These are phyloP conservation scores for Scedosporium boydii DNA, from an alignment of 2,329 filamentous ascomycete species.

Conservation along the genomic window DNA sequence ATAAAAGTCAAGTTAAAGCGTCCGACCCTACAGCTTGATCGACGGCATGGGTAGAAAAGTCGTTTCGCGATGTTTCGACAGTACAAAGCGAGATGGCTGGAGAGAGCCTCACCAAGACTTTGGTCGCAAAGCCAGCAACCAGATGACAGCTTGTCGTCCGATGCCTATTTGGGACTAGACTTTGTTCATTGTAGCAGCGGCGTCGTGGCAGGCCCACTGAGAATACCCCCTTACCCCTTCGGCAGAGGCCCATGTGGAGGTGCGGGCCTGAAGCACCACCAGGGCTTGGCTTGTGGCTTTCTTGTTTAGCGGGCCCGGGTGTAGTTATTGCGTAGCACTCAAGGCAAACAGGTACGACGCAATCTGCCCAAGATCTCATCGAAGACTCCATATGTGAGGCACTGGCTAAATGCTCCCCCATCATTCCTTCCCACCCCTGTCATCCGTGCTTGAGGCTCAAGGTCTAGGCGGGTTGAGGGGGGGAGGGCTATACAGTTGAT, in stretches of 20 bases:
- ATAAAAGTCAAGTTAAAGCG: background rate
- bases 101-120: background rate
- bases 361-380: background rate
- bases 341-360: background rate
- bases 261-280: background rate
- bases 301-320: background rate
- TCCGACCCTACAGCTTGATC: conserved; percentile 1
- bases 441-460: conserved; percentile 1
- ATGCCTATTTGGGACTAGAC: background rate
- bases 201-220: background rate
- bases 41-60: conserved; percentile 1
- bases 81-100: background rate
- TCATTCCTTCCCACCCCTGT: background rate
- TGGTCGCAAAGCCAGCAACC: background rate
- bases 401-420: conserved; percentile 2
- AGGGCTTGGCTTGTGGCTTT: background rate
- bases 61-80: conserved; percentile 7
- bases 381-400: background rate
- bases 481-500: background rate
- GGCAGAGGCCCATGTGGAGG: background rate
- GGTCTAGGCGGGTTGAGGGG: background rate
- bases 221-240: background rate
- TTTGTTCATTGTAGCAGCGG: background rate
- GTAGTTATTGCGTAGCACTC: background rate
- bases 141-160: conserved; percentile 4